A percentile compares a stretch with the other conserved stretches of the same genome.
phyloP scores from a whole-genome alignment of 208 protist genomes.

The Trypanosomatidae sp. region DNA sequence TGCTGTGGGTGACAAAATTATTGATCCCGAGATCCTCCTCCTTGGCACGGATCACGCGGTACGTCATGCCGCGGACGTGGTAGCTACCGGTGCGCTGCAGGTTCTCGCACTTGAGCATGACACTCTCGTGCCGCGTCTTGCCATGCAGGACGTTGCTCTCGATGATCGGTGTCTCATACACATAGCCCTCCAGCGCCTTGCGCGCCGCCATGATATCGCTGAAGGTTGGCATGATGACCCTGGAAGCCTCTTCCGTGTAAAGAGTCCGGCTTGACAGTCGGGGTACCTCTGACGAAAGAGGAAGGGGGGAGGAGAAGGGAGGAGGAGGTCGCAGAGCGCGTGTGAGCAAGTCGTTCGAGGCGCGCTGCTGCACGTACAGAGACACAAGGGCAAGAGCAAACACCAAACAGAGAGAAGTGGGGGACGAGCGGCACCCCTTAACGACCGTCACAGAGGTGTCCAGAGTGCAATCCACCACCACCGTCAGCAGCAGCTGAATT shows the following conservation, averaged over 20 bases:
- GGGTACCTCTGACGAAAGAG: background rate
- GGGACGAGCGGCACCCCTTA: background rate
- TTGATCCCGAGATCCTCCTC: slow-evolving; percentile 62
- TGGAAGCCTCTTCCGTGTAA: background rate
- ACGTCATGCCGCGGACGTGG: slow-evolving; percentile 67
- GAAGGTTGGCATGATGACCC: slow-evolving; percentile 25
- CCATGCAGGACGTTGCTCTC: slow-evolving; percentile 51
- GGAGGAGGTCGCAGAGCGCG: background rate
- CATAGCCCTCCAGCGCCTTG: slow-evolving; percentile 58
- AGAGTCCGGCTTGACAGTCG: too few species aligned
- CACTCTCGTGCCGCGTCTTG: slow-evolving; percentile 50
- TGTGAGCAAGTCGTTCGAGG: background rate
- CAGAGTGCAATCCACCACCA: background rate
- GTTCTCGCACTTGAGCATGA: slow-evolving; percentile 80
- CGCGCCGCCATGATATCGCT: slow-evolving; percentile 67
- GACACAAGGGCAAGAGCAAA: background rate
- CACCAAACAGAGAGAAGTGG: background rate
- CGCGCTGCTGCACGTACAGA: background rate
- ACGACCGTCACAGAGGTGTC: background rate
- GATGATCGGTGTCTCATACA: slow-evolving; percentile 72
- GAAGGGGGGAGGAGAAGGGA: background rate
- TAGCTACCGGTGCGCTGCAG: slow-evolving; percentile 80
- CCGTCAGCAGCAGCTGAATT: background rate
- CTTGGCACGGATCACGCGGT: slow-evolving; percentile 71
- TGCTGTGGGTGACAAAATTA: slow-evolving; percentile 88